Evolutionary conservation across 2,329 filamentous ascomycete genomes (phyloP).

Genomic region (Capronia coronata): DNA sequence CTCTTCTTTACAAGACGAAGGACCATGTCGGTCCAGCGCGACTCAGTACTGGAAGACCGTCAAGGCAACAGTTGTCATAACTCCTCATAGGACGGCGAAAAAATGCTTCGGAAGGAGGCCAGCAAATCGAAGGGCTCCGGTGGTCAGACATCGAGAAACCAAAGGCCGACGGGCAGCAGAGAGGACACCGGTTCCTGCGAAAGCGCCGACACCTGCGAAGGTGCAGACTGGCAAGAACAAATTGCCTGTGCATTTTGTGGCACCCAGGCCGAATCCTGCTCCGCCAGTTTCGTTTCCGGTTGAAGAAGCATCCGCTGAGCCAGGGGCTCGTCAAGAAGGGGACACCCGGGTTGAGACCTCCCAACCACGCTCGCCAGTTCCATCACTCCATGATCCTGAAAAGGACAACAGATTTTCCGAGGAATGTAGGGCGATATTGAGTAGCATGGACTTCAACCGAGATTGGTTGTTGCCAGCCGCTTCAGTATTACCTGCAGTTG

Average conservation of each 20-base stretch:
- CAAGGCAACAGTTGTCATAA: conserved; percentile 13
- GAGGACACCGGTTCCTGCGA: neutral
- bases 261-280: neutral
- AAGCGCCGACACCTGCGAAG: neutral
- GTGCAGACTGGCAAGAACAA: conserved; percentile 2
- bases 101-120: conserved; percentile 5
- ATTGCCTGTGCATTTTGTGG: neutral
- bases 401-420: conserved; percentile 17
- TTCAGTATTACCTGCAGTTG: conserved; percentile 3
- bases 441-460: conserved; percentile 15
- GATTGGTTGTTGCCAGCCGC: conserved; percentile 13
- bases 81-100: neutral
- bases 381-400: conserved; percentile 22
- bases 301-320: neutral
- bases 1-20: neutral
- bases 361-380: conserved; percentile 10
- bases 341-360: neutral
- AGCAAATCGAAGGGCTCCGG: neutral
- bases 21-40: conserved; percentile 3
- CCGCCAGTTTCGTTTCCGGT: neutral
- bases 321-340: neutral
- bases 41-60: conserved; percentile 14
- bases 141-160: conserved; percentile 8
- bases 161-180: conserved; percentile 1
- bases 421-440: conserved; percentile 19